Conservation (phyloP, 495 filamentous ascomycete species). For the Penicillium simplicissimum region DNA sequence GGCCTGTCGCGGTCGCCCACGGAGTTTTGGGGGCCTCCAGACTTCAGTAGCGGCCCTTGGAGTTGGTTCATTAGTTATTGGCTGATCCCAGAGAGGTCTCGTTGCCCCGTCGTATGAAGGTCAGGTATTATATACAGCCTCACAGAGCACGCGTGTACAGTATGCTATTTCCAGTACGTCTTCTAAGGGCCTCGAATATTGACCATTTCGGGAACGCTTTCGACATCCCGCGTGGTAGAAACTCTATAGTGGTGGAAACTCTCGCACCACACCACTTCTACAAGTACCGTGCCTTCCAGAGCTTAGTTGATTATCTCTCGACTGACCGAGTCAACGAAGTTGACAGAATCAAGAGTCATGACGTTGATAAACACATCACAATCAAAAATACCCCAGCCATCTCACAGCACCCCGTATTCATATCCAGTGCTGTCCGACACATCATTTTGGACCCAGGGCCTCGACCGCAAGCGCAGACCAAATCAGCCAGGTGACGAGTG, state of each 20-base stretch:
- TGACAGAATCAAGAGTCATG: neutral
- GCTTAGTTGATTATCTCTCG: neutral
- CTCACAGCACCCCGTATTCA: neutral
- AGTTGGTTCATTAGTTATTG: neutral
- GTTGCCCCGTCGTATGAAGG: neutral
- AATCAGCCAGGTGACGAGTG: neutral
- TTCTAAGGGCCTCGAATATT: neutral
- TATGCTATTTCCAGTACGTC: neutral
- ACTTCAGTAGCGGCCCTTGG: neutral
- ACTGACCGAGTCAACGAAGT: neutral
- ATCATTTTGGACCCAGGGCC: constrained; percentile 4
- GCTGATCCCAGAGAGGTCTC: neutral
- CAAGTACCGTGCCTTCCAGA: neutral
- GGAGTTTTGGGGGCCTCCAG: neutral
- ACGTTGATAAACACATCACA: constrained; percentile 8
- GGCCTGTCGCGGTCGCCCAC: constrained; percentile 24
- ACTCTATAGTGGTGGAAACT: neutral
- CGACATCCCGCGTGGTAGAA: neutral
- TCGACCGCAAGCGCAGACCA: neutral
- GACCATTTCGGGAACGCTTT: neutral
- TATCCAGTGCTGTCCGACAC: constrained; percentile 8
- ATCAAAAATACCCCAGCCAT: neutral
- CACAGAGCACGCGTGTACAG: neutral
- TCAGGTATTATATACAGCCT: neutral
- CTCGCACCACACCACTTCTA: neutral